phyloP scores from a whole-genome alignment of 257 asterid species.

The Lycium barbarum region DNA sequence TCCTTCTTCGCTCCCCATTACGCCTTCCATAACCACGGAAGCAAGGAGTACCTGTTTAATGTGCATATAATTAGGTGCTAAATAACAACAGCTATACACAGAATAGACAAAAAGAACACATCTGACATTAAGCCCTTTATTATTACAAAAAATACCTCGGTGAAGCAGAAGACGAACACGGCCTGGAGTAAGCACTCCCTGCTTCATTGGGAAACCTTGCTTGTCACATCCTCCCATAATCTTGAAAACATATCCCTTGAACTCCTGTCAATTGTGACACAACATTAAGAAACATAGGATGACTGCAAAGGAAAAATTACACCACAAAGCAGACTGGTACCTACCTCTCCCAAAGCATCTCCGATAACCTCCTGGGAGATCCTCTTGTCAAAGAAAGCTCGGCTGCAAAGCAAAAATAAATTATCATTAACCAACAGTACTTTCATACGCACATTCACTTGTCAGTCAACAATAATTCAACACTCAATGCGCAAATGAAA shows the following conservation, averaged over 20 bases:
- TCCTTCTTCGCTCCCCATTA: slow-evolving; percentile 26
- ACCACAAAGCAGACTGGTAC: neutral
- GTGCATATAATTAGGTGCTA: neutral
- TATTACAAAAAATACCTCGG: neutral
- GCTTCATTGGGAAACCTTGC: slow-evolving; percentile 32
- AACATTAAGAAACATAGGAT: neutral
- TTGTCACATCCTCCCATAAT: slow-evolving; percentile 33
- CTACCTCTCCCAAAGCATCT: slow-evolving; percentile 29
- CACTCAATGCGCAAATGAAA: neutral
- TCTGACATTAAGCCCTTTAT: neutral
- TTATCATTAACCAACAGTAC: neutral
- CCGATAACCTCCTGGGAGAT: slow-evolving; percentile 29
- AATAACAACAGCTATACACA: neutral
- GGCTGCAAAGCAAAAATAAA: neutral
- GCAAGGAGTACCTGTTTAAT: slow-evolving; percentile 29
- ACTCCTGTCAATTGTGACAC: slow-evolving; percentile 5
- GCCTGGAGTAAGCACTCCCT: slow-evolving; percentile 31
- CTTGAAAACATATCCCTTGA: slow-evolving; percentile 29
- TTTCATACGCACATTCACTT: neutral
- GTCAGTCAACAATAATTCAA: neutral
- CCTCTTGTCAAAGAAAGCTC: slow-evolving; percentile 31
- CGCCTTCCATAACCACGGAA: slow-evolving; percentile 27
- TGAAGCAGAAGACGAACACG: slow-evolving; percentile 26
- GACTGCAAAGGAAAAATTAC: neutral
- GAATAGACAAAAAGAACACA: neutral